A percentile compares a stretch with the other conserved stretches of the same genome.
Evolutionary conservation across 1,284 basidiomycete genomes (phyloP).

Genomic region (Ustilago shanxiensis): DNA sequence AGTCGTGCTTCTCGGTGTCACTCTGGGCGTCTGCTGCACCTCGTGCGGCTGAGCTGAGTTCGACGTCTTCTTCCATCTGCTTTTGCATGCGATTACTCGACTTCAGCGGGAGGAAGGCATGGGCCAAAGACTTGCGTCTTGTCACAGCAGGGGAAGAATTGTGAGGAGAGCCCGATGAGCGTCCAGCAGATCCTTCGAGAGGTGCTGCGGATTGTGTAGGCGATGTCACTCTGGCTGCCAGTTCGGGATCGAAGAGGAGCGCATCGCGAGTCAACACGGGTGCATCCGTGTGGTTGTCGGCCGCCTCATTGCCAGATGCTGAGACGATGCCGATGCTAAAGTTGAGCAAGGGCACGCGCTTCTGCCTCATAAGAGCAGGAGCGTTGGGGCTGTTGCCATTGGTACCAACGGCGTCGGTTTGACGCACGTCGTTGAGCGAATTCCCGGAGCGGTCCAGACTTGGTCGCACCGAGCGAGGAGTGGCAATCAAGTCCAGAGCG

Average conservation of each 20-base stretch:
- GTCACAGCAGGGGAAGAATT: conserved; percentile 17
- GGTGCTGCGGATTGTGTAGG: background rate
- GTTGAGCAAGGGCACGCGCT: conserved; percentile 40
- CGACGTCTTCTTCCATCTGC: conserved; percentile 14
- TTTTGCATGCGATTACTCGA: conserved; percentile 24
- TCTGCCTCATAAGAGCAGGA: conserved; percentile 27
- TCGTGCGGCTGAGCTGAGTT: conserved; percentile 6
- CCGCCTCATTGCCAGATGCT: conserved; percentile 17
- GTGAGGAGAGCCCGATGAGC: conserved; percentile 7
- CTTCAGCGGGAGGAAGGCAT: conserved; percentile 21
- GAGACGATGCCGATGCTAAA: conserved; percentile 40
- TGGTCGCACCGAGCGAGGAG: conserved; percentile 13
- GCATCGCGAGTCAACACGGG: conserved; percentile 46
- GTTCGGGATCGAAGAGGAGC: conserved; percentile 46
- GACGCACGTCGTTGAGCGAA: conserved; percentile 22
- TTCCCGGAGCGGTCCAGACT: conserved; percentile 19
- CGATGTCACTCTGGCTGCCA: conserved; percentile 25
- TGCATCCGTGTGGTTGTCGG: conserved; percentile 16
- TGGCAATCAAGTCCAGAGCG: conserved; percentile 10
- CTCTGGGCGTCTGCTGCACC: conserved; percentile 4
- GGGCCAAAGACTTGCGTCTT: conserved; percentile 25
- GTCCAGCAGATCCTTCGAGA: conserved; percentile 5
- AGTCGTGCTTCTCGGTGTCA: conserved; percentile 12
- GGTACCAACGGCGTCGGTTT: conserved; percentile 3
- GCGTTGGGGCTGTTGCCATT: conserved; percentile 5